phyloP scores from a whole-genome alignment of 257 asterid genomes.

The Cordia subcordata region DNA sequence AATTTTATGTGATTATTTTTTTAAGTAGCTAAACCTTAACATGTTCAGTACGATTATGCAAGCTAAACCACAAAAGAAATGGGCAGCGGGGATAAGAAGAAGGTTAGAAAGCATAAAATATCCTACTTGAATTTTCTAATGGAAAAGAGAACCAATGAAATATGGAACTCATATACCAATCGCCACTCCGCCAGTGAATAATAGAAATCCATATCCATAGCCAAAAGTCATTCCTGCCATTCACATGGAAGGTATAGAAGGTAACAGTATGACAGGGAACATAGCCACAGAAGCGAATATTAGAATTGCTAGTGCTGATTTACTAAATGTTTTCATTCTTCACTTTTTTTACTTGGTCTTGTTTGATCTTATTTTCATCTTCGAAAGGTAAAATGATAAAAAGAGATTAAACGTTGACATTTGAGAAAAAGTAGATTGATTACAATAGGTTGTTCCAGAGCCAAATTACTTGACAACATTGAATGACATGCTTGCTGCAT shows the following conservation, averaged over 20 bases:
- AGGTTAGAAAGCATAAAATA: not conserved
- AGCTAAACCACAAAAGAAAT: conserved; percentile 1
- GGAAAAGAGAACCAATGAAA: conserved; percentile 79
- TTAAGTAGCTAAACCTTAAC: not conserved
- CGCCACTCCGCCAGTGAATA: conserved; percentile 51
- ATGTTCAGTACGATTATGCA: not conserved
- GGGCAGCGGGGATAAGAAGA: conserved; percentile 1
- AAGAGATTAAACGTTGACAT: too few species aligned
- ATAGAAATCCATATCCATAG: conserved; percentile 69
- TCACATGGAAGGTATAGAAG: conserved; percentile 91
- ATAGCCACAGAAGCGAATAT: conserved; percentile 63
- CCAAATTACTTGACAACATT: too few species aligned
- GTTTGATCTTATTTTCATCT: too few species aligned
- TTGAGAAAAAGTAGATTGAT: too few species aligned
- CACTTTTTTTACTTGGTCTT: too few species aligned
- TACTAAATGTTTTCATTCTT: conserved; percentile 61
- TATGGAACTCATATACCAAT: conserved; percentile 79
- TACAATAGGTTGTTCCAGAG: too few species aligned
- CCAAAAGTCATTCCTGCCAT: conserved; percentile 90
- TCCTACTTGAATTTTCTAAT: conserved; percentile 66
- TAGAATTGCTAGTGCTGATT: conserved; percentile 46
- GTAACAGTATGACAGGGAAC: conserved; percentile 60
- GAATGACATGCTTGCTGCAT: too few species aligned
- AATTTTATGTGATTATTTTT: too few species aligned
- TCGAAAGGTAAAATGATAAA: too few species aligned